Conservation (phyloP, 257 asterid species). For the Linaria vulgaris region DNA sequence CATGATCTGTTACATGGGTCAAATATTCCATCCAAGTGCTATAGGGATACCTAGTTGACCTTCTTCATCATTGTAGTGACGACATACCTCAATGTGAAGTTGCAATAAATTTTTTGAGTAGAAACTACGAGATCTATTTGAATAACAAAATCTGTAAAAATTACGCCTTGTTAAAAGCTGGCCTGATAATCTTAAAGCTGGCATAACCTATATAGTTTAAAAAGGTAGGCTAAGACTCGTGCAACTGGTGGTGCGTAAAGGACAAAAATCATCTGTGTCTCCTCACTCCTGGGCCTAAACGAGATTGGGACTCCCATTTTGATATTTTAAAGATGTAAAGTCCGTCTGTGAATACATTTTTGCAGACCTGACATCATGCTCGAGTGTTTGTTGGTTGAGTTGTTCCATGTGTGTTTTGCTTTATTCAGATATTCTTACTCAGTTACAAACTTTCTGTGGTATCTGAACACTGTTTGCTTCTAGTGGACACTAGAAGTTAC, state of each 20-base stretch:
- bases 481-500: slow-evolving; percentile 16
- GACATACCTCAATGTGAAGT: not conserved
- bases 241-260: slow-evolving; percentile 7
- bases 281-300: slow-evolving; percentile 13
- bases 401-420: not conserved
- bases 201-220: not conserved
- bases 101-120: not conserved
- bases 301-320: not conserved
- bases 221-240: not conserved
- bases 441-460: slow-evolving; percentile 11
- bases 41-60: slow-evolving; percentile 1
- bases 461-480: slow-evolving; percentile 4
- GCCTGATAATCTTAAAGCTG: slow-evolving; percentile 13
- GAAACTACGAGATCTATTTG: not conserved
- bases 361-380: not conserved
- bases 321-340: not conserved
- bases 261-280: not conserved
- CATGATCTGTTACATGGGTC: not conserved
- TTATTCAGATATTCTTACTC: not conserved
- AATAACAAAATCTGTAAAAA: not conserved
- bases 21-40: not conserved
- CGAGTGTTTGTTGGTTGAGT: not conserved
- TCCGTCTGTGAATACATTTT: not conserved
- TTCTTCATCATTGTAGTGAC: not conserved
- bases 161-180: too few species aligned